A percentile compares a stretch with the other conserved stretches of the same genome.
These are phyloP conservation scores for Alternaria triticimaculans DNA, from an alignment of 2,329 filamentous ascomycete species.

Conservation along the genomic window DNA sequence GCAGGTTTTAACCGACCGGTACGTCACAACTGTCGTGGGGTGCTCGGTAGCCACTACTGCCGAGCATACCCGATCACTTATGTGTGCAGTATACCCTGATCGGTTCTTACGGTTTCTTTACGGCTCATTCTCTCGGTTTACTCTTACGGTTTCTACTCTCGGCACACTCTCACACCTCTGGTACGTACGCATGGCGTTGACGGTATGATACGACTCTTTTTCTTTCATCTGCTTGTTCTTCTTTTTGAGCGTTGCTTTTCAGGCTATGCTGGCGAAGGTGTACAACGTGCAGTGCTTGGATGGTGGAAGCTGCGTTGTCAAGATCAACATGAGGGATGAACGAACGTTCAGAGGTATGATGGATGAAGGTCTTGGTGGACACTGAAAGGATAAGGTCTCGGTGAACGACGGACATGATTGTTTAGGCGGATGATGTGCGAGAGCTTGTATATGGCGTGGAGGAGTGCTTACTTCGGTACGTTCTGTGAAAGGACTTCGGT, in stretches of 20 bases:
- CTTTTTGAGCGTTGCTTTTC: constrained; percentile 6
- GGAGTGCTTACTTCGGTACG: constrained; percentile 15
- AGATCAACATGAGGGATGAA: neutral
- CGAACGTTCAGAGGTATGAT: neutral
- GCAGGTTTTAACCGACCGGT: constrained; percentile 33
- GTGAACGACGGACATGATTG: neutral
- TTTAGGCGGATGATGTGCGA: neutral
- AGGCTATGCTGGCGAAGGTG: neutral
- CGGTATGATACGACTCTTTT: constrained; percentile 11
- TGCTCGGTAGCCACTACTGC: constrained; percentile 5
- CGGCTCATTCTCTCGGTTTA: neutral
- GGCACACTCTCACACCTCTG: constrained; percentile 4
- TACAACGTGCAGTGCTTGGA: neutral
- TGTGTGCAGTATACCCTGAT: constrained; percentile 7
- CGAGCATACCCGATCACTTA: constrained; percentile 10
- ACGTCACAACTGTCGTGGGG: constrained; percentile 15
- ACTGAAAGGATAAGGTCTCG: neutral
- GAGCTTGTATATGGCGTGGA: constrained; percentile 2
- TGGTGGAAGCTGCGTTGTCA: constrained; percentile 1
- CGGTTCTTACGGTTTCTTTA: neutral
- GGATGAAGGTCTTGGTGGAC: neutral
- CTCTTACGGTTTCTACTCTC: neutral
- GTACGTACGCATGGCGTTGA: constrained; percentile 15
- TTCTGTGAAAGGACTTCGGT: constrained; percentile 20
- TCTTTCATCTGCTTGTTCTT: neutral